Percentiles rank a stretch among this genome's conserved stretches.
These are phyloP conservation scores for Fusarium xylarioides DNA, from an alignment of 2,329 filamentous ascomycete genomes.

Conservation along the genomic window DNA sequence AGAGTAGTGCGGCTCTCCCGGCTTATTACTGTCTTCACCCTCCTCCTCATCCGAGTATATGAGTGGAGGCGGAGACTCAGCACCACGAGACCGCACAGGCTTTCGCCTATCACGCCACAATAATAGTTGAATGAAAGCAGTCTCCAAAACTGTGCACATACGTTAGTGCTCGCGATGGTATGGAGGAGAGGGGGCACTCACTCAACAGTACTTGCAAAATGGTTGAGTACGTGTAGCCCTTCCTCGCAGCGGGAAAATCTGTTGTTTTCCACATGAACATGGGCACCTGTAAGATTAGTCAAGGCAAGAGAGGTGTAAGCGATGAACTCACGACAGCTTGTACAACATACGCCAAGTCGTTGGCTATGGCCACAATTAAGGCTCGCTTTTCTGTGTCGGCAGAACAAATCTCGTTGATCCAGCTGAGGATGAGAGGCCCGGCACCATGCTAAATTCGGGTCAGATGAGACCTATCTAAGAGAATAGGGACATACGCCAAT, in stretches of 20 bases:
- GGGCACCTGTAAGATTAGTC: neutral
- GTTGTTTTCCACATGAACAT: neutral
- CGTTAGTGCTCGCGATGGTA: neutral
- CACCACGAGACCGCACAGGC: neutral
- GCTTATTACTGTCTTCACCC: neutral
- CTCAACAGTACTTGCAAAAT: neutral
- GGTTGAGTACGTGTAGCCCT: neutral
- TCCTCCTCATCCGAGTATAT: neutral
- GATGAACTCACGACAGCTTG: slow-evolving; percentile 13
- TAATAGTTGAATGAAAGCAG: neutral
- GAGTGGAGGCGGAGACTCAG: neutral
- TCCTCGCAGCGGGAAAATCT: neutral
- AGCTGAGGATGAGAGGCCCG: slow-evolving; percentile 35
- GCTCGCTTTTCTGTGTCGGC: slow-evolving; percentile 35
- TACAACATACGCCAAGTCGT: slow-evolving; percentile 25
- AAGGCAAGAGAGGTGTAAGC: fast-evolving
- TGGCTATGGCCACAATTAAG: slow-evolving; percentile 15
- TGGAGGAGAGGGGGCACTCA: neutral
- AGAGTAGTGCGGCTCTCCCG: neutral
- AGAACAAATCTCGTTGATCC: slow-evolving; percentile 37
- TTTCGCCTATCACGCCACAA: neutral
- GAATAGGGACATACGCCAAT: slow-evolving; percentile 17
- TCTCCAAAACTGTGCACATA: neutral
- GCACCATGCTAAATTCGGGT: neutral
- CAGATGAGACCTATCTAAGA: no score